These are phyloP conservation scores for Cercospora canescens DNA, from an alignment of 2,329 filamentous ascomycete genomes.

Conservation along the genomic window DNA sequence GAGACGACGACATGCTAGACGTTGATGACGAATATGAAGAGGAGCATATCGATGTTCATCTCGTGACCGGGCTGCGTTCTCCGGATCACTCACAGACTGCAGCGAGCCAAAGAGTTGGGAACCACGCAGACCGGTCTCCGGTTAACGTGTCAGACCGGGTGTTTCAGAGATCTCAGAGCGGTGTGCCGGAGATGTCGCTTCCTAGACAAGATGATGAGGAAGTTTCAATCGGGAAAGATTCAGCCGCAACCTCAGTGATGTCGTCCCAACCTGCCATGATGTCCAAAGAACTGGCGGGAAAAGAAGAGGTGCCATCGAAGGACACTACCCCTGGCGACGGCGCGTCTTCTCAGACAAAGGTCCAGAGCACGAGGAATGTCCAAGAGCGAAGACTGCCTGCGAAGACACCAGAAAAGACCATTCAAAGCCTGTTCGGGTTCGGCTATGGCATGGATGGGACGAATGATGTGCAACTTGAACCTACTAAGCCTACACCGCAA, in stretches of 20 bases:
- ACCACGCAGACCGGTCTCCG: not conserved
- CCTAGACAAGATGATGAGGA: not conserved
- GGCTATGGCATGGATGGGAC: slow-evolving; percentile 25
- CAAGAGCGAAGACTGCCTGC: not conserved
- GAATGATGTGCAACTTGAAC: slow-evolving; percentile 6
- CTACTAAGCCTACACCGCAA: slow-evolving; percentile 25
- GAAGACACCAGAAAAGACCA: slow-evolving; percentile 17
- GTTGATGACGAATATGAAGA: not conserved
- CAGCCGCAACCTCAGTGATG: not conserved
- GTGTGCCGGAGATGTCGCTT: not conserved
- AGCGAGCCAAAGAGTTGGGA: not conserved
- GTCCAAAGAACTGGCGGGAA: not conserved
- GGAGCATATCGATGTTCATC: not conserved
- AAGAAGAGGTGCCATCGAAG: not conserved
- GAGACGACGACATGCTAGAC: slow-evolving; percentile 9
- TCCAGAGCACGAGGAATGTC: not conserved
- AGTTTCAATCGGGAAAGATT: not conserved
- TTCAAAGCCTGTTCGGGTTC: slow-evolving; percentile 15
- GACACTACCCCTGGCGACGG: not conserved
- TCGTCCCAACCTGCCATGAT: not conserved
- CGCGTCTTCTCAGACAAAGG: not conserved
- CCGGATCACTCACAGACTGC: not conserved
- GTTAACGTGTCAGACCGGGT: not conserved
- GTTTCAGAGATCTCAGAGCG: not conserved
- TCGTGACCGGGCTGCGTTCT: not conserved